These are phyloP conservation scores for Vigna mungo DNA, from an alignment of 306 rosid genomes.

Conservation along the genomic window DNA sequence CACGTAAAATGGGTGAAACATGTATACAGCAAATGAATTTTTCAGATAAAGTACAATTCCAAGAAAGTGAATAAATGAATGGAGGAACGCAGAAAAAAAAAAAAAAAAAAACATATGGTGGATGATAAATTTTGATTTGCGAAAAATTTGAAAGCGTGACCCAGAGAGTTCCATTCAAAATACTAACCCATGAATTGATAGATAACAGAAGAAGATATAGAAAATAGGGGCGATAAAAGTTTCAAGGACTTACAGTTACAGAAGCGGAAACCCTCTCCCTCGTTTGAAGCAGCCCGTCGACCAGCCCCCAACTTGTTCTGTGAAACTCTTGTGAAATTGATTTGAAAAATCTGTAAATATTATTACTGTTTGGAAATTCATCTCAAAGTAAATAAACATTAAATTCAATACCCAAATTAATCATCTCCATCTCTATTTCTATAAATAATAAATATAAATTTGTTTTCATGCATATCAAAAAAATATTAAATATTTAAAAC, in stretches of 20 bases:
- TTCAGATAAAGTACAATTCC: slow-evolving; percentile 27
- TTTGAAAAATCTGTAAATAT: neutral
- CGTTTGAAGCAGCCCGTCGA: neutral
- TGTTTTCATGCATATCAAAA: too few species aligned
- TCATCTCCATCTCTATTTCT: too few species aligned
- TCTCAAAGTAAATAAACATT: too few species aligned
- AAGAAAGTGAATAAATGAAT: neutral
- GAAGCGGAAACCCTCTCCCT: neutral
- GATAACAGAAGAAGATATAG: neutral
- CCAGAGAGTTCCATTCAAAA: slow-evolving; percentile 14
- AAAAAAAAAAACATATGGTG: neutral
- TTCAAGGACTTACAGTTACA: neutral
- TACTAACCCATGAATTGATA: neutral
- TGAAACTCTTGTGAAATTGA: neutral
- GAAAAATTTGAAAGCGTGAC: neutral
- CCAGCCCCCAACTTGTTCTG: neutral
- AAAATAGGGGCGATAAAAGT: neutral
- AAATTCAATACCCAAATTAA: too few species aligned
- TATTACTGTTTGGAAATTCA: too few species aligned
- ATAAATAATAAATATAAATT: too few species aligned
- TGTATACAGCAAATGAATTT: neutral
- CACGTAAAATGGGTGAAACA: slow-evolving; percentile 6
- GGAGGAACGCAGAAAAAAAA: neutral
- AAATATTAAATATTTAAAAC: too few species aligned
- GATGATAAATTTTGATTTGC: neutral